Evolutionary conservation across 1,284 basidiomycete species (phyloP).

Genomic region (Anthracocystis panici-leucophaei): DNA sequence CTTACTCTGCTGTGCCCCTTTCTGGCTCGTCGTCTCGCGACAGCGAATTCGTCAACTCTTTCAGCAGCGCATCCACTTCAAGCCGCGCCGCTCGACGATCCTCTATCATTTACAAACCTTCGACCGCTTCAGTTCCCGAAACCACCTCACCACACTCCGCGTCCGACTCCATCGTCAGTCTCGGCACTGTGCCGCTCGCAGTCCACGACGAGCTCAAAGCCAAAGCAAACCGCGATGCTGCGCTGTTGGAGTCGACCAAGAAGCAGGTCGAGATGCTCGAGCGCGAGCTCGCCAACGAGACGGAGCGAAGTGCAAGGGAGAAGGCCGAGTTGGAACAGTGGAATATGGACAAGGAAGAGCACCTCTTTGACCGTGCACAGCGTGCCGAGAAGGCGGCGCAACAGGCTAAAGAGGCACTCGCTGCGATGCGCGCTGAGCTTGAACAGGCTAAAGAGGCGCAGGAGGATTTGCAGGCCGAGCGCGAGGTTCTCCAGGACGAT

Average conservation of each 20-base stretch:
- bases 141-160: slow-evolving; percentile 24
- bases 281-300: slow-evolving; percentile 50
- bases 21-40: slow-evolving; percentile 31
- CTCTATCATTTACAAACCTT: slow-evolving; percentile 56
- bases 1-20: slow-evolving; percentile 7
- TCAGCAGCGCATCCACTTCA: slow-evolving; percentile 20
- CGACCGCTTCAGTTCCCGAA: slow-evolving; percentile 31
- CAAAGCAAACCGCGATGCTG: slow-evolving; percentile 51
- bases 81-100: slow-evolving; percentile 35
- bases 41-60: slow-evolving; percentile 30
- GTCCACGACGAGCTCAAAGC: slow-evolving; percentile 61
- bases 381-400: slow-evolving; percentile 41
- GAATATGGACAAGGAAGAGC: slow-evolving; percentile 54
- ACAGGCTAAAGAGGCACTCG: slow-evolving; percentile 21
- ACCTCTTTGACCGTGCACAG: slow-evolving; percentile 45
- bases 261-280: slow-evolving; percentile 55
- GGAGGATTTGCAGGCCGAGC: slow-evolving; percentile 62
- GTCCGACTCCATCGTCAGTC: slow-evolving; percentile 32
- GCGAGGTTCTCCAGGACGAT: slow-evolving; percentile 65
- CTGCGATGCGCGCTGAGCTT: slow-evolving; percentile 35
- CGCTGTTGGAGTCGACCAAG: slow-evolving; percentile 49
- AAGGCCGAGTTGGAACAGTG: slow-evolving; percentile 60
- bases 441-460: slow-evolving; percentile 36
- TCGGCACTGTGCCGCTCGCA: slow-evolving; percentile 46
- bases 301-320: slow-evolving; percentile 44